Conservation (phyloP, 2,329 filamentous ascomycete species). For the Penicillium sp. region DNA sequence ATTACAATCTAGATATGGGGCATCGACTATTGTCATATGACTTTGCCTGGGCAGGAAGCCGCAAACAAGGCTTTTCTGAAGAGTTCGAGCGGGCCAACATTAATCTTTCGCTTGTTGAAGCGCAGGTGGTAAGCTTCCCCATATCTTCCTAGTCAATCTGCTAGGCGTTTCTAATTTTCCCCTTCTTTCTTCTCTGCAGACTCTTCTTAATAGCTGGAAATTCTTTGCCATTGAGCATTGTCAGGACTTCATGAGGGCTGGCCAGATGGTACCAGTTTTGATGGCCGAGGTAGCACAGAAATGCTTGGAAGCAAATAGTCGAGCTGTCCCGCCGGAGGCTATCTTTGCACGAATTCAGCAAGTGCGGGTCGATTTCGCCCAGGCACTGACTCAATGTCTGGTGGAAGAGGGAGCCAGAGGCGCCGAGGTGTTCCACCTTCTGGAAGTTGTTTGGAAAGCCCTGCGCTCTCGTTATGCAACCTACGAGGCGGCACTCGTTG, state of each 20-base stretch:
- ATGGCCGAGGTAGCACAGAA: conserved; percentile 76
- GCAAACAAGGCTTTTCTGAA: conserved; percentile 73
- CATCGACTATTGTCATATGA: conserved; percentile 77
- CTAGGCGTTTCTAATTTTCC: not conserved
- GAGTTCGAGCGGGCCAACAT: conserved; percentile 87
- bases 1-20: conserved; percentile 79
- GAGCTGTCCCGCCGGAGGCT: conserved; percentile 71
- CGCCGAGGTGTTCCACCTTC: conserved; percentile 57
- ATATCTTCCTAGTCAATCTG: not conserved
- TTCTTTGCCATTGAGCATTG: conserved; percentile 83
- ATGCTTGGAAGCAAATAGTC: conserved; percentile 78
- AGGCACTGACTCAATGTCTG: conserved; percentile 80
- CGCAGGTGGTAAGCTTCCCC: conserved; percentile 71
- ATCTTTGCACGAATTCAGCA: conserved; percentile 82
- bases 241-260: conserved; percentile 59
- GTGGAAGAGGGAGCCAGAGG: conserved; percentile 60
- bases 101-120: conserved; percentile 89
- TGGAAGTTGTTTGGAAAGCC: conserved; percentile 65
- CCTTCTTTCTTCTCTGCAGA: conserved; percentile 54
- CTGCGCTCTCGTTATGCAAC: conserved; percentile 58
- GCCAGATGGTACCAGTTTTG: conserved; percentile 63
- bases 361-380: conserved; percentile 76
- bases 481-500: conserved; percentile 63
- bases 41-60: conserved; percentile 71
- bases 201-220: conserved; percentile 87